These are phyloP conservation scores for Euphorbia pulcherrima DNA, from an alignment of 345 rosid genomes.

Conservation along the genomic window DNA sequence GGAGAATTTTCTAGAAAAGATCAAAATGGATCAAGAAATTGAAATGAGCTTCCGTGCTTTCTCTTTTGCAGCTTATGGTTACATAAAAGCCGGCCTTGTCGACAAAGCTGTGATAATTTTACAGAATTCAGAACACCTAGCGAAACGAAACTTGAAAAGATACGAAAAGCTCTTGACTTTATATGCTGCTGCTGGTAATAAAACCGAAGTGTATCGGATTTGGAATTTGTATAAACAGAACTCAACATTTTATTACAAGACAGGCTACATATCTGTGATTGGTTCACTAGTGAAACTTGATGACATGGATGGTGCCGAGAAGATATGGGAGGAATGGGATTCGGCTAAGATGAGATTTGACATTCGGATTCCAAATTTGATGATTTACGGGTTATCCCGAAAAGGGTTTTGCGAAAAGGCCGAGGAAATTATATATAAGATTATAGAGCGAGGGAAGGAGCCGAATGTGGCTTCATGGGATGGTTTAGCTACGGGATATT, in stretches of 20 bases:
- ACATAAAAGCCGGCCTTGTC: conserved; percentile 40
- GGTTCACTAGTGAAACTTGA: conserved; percentile 50
- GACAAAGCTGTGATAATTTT: conserved; percentile 41
- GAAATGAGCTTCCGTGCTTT: conserved; percentile 46
- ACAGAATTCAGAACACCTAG: conserved; percentile 40
- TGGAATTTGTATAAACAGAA: conserved; percentile 47
- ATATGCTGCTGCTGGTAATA: conserved; percentile 45
- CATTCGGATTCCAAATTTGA: conserved; percentile 36
- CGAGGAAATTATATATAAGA: conserved; percentile 32
- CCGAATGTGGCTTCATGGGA: conserved; percentile 37
- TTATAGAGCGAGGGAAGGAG: conserved; percentile 28
- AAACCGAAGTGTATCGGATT: conserved; percentile 48
- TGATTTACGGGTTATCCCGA: conserved; percentile 46
- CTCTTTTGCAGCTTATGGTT: conserved; percentile 40
- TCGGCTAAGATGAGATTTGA: conserved; percentile 32
- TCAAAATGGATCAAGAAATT: conserved; percentile 39
- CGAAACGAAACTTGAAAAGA: conserved; percentile 18
- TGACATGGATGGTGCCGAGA: conserved; percentile 52
- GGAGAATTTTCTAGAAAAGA: conserved; percentile 45
- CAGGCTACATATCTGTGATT: conserved; percentile 47
- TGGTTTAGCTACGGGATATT: conserved; percentile 42
- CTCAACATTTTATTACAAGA: conserved; percentile 34
- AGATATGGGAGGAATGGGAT: conserved; percentile 57
- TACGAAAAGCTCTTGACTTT: conserved; percentile 43
- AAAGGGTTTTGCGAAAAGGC: conserved; percentile 57